phyloP scores from a whole-genome alignment of 139 green algal species.

The Coelastrella sp. region DNA sequence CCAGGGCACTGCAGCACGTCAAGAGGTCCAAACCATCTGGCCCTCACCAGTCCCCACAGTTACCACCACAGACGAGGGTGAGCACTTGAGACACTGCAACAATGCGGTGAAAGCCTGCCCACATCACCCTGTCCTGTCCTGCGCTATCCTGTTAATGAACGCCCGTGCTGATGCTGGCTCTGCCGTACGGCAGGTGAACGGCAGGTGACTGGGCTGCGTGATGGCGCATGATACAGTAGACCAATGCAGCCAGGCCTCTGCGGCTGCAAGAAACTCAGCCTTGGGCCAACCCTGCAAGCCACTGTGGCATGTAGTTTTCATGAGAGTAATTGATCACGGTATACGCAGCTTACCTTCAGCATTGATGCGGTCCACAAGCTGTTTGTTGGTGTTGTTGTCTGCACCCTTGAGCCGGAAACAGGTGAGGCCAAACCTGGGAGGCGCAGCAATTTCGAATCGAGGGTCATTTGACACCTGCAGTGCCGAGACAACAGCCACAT shows the following conservation, averaged over 20 bases:
- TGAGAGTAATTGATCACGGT: background rate
- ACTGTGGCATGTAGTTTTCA: background rate
- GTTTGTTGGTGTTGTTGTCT: conserved; percentile 43
- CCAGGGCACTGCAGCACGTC: too few species aligned
- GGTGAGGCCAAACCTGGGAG: conserved; percentile 72
- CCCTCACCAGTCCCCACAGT: too few species aligned
- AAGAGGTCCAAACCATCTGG: too few species aligned
- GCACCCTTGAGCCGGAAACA: conserved; percentile 67
- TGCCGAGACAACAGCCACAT: conserved; percentile 49
- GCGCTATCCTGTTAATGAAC: background rate
- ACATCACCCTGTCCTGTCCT: too few species aligned
- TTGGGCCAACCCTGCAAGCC: background rate
- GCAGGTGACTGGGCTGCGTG: background rate
- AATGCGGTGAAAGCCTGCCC: too few species aligned
- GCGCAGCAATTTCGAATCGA: conserved; percentile 68
- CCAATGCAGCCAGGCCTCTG: too few species aligned
- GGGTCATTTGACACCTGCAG: conserved; percentile 51
- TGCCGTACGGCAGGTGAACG: too few species aligned
- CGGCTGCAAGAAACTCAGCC: background rate
- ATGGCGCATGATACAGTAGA: background rate
- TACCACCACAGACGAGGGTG: too few species aligned
- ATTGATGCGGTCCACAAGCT: conserved; percentile 76
- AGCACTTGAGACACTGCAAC: too few species aligned
- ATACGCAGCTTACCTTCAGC: conserved; percentile 39
- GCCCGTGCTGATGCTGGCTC: background rate